Evolutionary conservation across 345 rosid genomes (phyloP).

Genomic region (Salix brachista): DNA sequence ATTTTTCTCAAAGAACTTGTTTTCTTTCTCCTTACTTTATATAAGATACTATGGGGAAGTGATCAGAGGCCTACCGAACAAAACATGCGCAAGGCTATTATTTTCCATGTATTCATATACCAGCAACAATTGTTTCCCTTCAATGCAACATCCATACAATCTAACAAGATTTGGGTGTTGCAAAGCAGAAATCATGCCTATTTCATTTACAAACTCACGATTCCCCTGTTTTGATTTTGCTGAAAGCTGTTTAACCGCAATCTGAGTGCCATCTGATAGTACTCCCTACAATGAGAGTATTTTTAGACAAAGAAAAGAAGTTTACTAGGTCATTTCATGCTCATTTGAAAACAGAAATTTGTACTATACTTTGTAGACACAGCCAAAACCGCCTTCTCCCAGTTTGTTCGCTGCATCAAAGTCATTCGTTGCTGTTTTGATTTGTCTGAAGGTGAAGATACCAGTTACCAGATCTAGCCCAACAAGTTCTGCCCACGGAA

Average conservation of each 20-base stretch:
- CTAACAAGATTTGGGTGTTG: conserved; percentile 57
- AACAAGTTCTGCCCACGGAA: conserved; percentile 30
- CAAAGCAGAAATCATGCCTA: conserved; percentile 57
- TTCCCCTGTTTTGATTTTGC: conserved; percentile 57
- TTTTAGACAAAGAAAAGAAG: neutral
- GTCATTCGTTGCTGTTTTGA: conserved; percentile 47
- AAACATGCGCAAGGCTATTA: conserved; percentile 48
- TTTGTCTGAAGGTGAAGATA: conserved; percentile 45
- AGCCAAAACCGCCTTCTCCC: conserved; percentile 72
- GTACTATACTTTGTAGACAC: conserved; percentile 48
- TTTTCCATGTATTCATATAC: conserved; percentile 40
- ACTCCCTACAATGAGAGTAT: conserved; percentile 35
- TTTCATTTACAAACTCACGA: conserved; percentile 55
- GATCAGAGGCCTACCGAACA: conserved; percentile 28
- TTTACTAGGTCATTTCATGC: no score
- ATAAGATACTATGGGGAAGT: neutral
- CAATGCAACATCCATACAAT: conserved; percentile 29
- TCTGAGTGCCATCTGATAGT: conserved; percentile 43
- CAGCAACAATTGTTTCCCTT: conserved; percentile 48
- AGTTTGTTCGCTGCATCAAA: conserved; percentile 49
- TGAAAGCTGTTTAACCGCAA: conserved; percentile 53
- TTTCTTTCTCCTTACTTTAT: neutral
- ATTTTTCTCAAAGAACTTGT: neutral
- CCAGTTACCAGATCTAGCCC: conserved; percentile 40
- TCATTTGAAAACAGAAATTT: neutral